Percentiles rank a stretch among this genome's conserved stretches.
phyloP scores from a whole-genome alignment of 305 asterid species.

The Fraxinus baroniana region DNA sequence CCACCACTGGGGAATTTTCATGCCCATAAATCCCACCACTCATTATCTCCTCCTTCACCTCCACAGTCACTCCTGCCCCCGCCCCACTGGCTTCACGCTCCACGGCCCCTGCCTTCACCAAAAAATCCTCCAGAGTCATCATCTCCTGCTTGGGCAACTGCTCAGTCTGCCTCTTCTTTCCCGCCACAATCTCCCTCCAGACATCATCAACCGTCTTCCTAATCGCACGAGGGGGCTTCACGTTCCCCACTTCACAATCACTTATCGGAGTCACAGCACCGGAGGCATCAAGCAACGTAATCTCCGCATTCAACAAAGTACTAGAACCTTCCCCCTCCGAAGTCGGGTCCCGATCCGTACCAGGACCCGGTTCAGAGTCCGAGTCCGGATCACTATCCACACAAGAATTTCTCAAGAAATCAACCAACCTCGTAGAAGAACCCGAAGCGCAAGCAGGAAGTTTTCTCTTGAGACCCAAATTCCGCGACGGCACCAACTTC shows the following conservation, averaged over 20 bases:
- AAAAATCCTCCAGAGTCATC: slow-evolving; percentile 91
- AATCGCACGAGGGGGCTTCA: slow-evolving; percentile 34
- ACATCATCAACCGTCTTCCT: slow-evolving; percentile 86
- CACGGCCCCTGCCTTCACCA: slow-evolving; percentile 74
- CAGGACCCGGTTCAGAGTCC: slow-evolving; percentile 10
- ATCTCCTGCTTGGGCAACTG: slow-evolving; percentile 63
- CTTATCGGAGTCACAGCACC: slow-evolving; percentile 52
- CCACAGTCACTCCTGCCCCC: slow-evolving; percentile 13
- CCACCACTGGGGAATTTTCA: slow-evolving; percentile 37
- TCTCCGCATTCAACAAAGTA: slow-evolving; percentile 48
- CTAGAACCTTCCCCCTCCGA: slow-evolving; percentile 34
- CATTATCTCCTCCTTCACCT: slow-evolving; percentile 54
- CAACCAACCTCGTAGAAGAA: slow-evolving; percentile 34
- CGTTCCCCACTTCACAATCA: slow-evolving; percentile 32
- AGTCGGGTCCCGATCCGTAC: slow-evolving; percentile 19
- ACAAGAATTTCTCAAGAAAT: slow-evolving; percentile 35
- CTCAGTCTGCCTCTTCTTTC: slow-evolving; percentile 46
- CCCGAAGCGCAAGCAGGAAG: background rate
- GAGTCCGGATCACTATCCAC: slow-evolving; percentile 27
- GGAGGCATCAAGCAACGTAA: slow-evolving; percentile 52
- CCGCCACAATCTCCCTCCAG: slow-evolving; percentile 92
- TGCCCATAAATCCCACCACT: slow-evolving; percentile 47
- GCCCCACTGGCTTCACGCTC: slow-evolving; percentile 40
- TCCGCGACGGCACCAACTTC: slow-evolving; percentile 1
- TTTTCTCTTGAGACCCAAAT: background rate